phyloP scores from a whole-genome alignment of 352 stramenopile species.

The Globisporangium viniferum region DNA sequence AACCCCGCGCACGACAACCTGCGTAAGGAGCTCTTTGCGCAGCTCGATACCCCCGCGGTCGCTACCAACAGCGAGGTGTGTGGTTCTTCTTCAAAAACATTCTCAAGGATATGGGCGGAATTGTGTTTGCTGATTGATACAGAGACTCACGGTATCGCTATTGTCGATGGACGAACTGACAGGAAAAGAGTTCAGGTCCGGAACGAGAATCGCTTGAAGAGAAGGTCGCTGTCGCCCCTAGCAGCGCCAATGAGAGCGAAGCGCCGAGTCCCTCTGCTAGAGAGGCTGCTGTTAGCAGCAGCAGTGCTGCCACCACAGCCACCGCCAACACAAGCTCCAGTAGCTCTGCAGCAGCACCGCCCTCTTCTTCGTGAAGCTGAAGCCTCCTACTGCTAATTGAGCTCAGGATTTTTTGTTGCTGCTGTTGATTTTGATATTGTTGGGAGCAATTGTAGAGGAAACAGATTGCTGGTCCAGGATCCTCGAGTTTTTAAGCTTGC shows the following conservation, averaged over 20 bases:
- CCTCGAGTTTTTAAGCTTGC: neutral
- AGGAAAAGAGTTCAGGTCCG: neutral
- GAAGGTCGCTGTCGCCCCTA: neutral
- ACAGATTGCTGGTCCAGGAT: neutral
- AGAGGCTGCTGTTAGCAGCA: neutral
- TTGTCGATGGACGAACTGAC: neutral
- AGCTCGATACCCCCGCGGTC: slow-evolving; percentile 30
- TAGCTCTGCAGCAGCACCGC: neutral
- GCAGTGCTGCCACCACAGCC: neutral
- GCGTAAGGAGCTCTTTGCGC: slow-evolving; percentile 75
- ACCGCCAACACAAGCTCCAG: neutral
- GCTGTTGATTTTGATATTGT: neutral
- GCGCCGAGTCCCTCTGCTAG: neutral
- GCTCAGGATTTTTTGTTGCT: neutral
- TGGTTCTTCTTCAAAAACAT: neutral
- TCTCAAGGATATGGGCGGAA: neutral
- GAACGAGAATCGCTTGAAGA: slow-evolving; percentile 14
- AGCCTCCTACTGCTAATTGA: neutral
- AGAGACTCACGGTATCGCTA: neutral
- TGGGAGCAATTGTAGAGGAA: neutral
- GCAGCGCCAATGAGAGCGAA: neutral
- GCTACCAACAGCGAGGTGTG: slow-evolving; percentile 4
- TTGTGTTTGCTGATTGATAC: neutral
- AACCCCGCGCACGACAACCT: slow-evolving; percentile 79
- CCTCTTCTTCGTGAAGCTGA: neutral